Evolutionary conservation across 2,329 filamentous ascomycete genomes (phyloP).

Genomic region (Colletotrichum gloeosporioides): DNA sequence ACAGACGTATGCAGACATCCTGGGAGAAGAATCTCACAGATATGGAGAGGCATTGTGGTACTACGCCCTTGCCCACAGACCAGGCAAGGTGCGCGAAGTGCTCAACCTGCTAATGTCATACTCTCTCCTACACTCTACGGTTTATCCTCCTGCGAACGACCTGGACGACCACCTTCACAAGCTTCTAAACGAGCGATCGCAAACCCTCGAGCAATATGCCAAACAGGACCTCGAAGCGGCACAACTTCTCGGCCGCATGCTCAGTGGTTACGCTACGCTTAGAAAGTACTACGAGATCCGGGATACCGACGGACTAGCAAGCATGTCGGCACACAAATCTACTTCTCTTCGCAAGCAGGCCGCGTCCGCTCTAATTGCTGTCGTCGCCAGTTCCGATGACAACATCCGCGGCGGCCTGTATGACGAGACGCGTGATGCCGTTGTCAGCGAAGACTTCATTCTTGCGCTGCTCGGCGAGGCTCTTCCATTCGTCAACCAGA

Average conservation of each 20-base stretch:
- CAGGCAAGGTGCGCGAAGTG: conserved; percentile 81
- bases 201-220: conserved; percentile 74
- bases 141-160: conserved; percentile 74
- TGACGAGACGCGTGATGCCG: conserved; percentile 79
- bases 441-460: conserved; percentile 88
- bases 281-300: conserved; percentile 90
- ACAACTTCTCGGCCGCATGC: conserved; percentile 80
- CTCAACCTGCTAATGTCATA: conserved; percentile 87
- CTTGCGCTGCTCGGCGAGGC: conserved; percentile 85
- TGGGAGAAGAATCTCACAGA: conserved; percentile 73
- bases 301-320: conserved; percentile 53
- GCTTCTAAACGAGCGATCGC: conserved; percentile 74
- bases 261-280: conserved; percentile 91
- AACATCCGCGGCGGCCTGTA: conserved; percentile 91
- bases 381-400: conserved; percentile 85
- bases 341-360: conserved; percentile 71
- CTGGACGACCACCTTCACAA: conserved; percentile 75
- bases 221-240: conserved; percentile 81
- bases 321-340: conserved; percentile 43
- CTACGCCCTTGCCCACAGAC: conserved; percentile 83
- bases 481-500: conserved; percentile 74
- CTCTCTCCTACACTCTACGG: conserved; percentile 83
- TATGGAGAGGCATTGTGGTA: conserved; percentile 91
- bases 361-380: conserved; percentile 77
- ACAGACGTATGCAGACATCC: conserved; percentile 82